Conservation (phyloP, 352 stramenopile genomes). For the Phytophthora palmivora region DNA sequence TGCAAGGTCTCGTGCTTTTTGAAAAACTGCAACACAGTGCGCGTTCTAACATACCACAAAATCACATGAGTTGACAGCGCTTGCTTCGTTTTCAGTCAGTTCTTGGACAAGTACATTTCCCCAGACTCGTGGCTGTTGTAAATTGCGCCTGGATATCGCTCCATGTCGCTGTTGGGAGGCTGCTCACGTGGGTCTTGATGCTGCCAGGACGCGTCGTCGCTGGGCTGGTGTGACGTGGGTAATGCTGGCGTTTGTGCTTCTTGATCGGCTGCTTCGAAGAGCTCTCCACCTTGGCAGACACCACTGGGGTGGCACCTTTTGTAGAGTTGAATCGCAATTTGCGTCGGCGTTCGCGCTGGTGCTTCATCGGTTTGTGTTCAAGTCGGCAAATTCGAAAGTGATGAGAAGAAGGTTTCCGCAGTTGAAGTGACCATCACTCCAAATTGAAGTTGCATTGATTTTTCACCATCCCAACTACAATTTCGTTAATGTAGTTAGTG, state of each 20-base stretch:
- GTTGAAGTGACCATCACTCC: conserved; percentile 39
- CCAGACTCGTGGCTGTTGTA: conserved; percentile 49
- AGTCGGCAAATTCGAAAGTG: conserved; percentile 41
- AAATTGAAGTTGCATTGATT: neutral
- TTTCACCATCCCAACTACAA: too few relatives aligned
- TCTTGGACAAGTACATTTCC: conserved; percentile 50
- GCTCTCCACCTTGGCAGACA: conserved; percentile 23
- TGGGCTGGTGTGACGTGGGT: conserved; percentile 19
- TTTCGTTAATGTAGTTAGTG: too few relatives aligned
- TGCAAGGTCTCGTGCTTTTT: conserved; percentile 61
- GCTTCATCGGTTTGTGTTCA: conserved; percentile 35
- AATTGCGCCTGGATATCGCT: conserved; percentile 48
- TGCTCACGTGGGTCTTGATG: neutral
- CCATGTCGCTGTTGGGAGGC: conserved; percentile 40
- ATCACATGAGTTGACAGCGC: neutral
- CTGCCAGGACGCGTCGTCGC: neutral
- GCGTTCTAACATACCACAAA: conserved; percentile 41
- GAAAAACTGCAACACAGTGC: conserved; percentile 67
- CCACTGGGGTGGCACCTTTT: conserved; percentile 16
- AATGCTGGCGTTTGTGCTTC: conserved; percentile 31
- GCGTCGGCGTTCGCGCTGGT: conserved; percentile 23
- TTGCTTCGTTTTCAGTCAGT: neutral
- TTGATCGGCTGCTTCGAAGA: conserved; percentile 23
- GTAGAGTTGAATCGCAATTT: conserved; percentile 36
- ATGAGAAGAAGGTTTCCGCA: conserved; percentile 11